A percentile compares a stretch with the other conserved stretches of the same genome.
Conservation (phyloP, 1,284 basidiomycete species). For the Salmacisia buchloeana region DNA sequence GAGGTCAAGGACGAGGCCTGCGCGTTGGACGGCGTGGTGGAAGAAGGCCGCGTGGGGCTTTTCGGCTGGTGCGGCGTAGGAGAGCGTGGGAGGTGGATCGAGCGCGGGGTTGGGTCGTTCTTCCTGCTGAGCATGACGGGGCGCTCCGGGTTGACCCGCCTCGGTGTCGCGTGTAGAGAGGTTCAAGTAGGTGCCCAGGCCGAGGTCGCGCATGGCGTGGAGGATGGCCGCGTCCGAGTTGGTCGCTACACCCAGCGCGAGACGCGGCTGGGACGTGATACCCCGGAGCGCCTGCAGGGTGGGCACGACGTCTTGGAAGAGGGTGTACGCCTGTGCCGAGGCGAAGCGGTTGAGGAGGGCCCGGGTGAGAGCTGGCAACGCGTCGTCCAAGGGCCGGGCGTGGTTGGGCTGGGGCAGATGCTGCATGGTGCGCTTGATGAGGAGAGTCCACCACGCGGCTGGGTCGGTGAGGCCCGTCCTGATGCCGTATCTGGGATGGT, state of each 20-base stretch:
- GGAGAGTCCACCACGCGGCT: slow-evolving; percentile 29
- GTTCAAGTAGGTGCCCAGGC: slow-evolving; percentile 19
- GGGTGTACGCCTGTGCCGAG: slow-evolving; percentile 20
- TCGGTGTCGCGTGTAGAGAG: slow-evolving; percentile 10
- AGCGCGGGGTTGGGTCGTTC: not conserved
- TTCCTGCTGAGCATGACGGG: too few relatives aligned
- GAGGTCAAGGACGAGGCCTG: not conserved
- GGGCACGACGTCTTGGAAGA: slow-evolving; percentile 27
- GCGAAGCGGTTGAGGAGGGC: slow-evolving; percentile 25
- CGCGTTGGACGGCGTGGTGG: slow-evolving; percentile 19
- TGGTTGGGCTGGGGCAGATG: slow-evolving; percentile 11
- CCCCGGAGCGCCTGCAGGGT: slow-evolving; percentile 10
- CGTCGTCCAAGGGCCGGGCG: slow-evolving; percentile 8
- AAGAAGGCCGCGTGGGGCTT: slow-evolving; percentile 29
- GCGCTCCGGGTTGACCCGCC: not conserved
- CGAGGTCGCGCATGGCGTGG: slow-evolving; percentile 21
- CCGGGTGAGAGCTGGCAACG: slow-evolving; percentile 10
- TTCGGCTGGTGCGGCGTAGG: slow-evolving; percentile 25
- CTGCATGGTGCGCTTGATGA: slow-evolving; percentile 27
- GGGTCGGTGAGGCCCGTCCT: slow-evolving; percentile 21
- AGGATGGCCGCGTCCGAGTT: slow-evolving; percentile 32
- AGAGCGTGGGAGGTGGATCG: slow-evolving; percentile 17
- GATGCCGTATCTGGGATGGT: slow-evolving; percentile 30
- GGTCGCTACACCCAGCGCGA: slow-evolving; percentile 21
- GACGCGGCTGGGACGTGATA: not conserved